These are phyloP conservation scores for Francoa sonchifolia DNA, from an alignment of 441 rosid species.

Conservation along the genomic window DNA sequence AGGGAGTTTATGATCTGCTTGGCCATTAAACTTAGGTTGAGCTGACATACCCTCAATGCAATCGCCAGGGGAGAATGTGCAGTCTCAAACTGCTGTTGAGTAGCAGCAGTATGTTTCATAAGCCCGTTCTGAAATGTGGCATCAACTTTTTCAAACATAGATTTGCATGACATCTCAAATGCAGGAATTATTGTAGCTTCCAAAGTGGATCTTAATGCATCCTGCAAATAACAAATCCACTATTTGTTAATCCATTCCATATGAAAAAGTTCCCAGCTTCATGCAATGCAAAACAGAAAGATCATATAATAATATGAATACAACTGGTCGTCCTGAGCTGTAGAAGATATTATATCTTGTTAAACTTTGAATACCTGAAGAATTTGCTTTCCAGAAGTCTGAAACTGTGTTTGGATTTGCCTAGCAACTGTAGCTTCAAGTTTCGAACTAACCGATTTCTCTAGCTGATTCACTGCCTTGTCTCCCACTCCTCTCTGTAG, in stretches of 20 bases:
- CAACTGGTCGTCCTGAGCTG: too few species aligned
- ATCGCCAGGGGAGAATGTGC: constrained; percentile 46
- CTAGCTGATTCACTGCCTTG: constrained; percentile 53
- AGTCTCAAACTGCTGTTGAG: constrained; percentile 53
- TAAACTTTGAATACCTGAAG: constrained; percentile 39
- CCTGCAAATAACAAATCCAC: constrained; percentile 28
- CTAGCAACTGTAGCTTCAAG: constrained; percentile 53
- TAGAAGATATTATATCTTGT: background rate
- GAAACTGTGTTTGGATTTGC: constrained; percentile 72
- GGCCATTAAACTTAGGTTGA: background rate
- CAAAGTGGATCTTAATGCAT: constrained; percentile 48
- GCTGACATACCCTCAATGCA: constrained; percentile 39
- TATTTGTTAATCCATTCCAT: background rate
- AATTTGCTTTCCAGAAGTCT: constrained; percentile 69
- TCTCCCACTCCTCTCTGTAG: constrained; percentile 70
- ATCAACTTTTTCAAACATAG: constrained; percentile 70
- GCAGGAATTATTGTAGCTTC: constrained; percentile 68
- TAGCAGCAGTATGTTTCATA: constrained; percentile 31
- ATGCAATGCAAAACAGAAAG: background rate
- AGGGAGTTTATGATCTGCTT: constrained; percentile 1
- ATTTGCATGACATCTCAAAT: constrained; percentile 69
- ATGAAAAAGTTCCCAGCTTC: background rate
- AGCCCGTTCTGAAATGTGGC: constrained; percentile 53
- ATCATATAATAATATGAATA: background rate
- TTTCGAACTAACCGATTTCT: constrained; percentile 50